A percentile compares a stretch with the other conserved stretches of the same genome.
These are phyloP conservation scores for Hansfordia pulvinata DNA, from an alignment of 2,329 filamentous ascomycete genomes.

Conservation along the genomic window DNA sequence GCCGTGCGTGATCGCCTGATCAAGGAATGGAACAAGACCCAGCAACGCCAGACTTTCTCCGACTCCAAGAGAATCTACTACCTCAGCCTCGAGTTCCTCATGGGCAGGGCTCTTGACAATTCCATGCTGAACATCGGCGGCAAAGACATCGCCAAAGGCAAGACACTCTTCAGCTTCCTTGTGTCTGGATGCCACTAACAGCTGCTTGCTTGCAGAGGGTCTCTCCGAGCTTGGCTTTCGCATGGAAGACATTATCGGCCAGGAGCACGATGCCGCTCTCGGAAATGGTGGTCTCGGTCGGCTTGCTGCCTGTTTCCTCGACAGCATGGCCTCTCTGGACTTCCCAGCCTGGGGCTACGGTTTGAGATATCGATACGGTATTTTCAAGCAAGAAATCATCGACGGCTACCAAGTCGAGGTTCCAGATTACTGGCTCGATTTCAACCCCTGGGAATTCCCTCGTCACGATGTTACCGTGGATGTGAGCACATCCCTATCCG, in stretches of 20 bases:
- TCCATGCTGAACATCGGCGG: conserved; percentile 92
- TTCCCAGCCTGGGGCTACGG: conserved; percentile 97
- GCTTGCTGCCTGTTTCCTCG: conserved; percentile 90
- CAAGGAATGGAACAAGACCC: conserved; percentile 94
- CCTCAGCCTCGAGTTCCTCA: conserved; percentile 91
- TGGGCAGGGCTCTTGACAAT: conserved; percentile 94
- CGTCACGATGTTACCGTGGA: conserved; percentile 91
- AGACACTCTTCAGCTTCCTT: conserved; percentile 11
- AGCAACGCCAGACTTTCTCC: conserved; percentile 83
- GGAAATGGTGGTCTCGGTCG: conserved; percentile 93
- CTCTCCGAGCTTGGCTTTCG: conserved; percentile 85
- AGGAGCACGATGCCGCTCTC: conserved; percentile 92
- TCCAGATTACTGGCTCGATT: conserved; percentile 97
- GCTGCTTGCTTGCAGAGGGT: conserved; percentile 43
- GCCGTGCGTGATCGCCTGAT: conserved; percentile 89
- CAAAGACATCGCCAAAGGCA: conserved; percentile 74
- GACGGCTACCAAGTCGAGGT: conserved; percentile 97
- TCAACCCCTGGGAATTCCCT: conserved; percentile 98
- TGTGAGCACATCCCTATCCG: conserved; percentile 25
- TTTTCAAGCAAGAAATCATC: conserved; percentile 99
- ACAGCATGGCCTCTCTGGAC: conserved; percentile 88
- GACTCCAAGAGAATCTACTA: conserved; percentile 96
- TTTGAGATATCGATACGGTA: conserved; percentile 86
- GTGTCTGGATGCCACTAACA: conserved; percentile 5
- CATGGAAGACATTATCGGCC: conserved; percentile 86